Evolutionary conservation across 192 early-diverging fungal species (phyloP).

Genomic region (Linnemannia elongata): DNA sequence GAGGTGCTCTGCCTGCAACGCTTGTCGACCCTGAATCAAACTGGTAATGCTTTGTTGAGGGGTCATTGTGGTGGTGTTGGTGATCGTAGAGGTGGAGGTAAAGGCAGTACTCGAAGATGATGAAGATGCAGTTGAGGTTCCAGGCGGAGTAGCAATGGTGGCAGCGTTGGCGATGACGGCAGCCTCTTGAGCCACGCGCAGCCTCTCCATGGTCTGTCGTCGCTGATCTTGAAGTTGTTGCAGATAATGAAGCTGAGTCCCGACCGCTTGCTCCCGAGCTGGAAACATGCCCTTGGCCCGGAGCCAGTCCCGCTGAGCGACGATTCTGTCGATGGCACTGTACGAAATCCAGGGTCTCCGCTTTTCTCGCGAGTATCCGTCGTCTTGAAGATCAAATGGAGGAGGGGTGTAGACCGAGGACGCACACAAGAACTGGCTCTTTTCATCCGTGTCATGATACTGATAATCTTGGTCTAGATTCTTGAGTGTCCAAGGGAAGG

Average conservation of each 20-base stretch:
- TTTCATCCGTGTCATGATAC: neutral
- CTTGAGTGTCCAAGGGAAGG: neutral
- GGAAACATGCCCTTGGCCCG: neutral
- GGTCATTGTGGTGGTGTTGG: neutral
- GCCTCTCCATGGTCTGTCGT: neutral
- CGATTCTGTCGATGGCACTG: neutral
- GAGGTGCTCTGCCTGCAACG: too few species aligned
- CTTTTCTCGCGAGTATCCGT: neutral
- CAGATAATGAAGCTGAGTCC: neutral
- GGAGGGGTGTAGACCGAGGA: neutral
- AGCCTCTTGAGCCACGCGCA: neutral
- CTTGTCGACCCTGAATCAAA: neutral
- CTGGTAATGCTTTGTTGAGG: neutral
- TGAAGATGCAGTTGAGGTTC: neutral
- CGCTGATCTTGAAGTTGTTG: neutral
- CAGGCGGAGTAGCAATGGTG: neutral
- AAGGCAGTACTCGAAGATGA: neutral
- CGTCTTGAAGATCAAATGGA: neutral
- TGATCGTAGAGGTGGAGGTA: neutral
- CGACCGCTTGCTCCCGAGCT: neutral
- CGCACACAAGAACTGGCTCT: neutral
- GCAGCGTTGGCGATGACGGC: neutral
- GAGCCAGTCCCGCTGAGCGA: neutral
- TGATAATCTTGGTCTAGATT: neutral
- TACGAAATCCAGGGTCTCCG: neutral